Percentiles rank a stretch among this genome's conserved stretches.
phyloP scores from a whole-genome alignment of 2,329 filamentous ascomycete species.

The Dryadomyces sulphureus region DNA sequence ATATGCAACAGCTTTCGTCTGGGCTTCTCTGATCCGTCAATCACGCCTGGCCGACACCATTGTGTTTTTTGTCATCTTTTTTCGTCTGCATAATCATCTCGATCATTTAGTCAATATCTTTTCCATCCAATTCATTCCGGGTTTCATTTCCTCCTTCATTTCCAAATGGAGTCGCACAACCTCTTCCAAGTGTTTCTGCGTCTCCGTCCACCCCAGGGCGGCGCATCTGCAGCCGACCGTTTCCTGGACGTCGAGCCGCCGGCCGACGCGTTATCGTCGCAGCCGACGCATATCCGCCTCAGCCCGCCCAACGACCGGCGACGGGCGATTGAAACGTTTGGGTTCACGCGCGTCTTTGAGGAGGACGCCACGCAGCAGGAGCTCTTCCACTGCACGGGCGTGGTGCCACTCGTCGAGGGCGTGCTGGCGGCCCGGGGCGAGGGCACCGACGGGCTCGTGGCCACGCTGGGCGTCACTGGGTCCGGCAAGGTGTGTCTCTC shows the following conservation, averaged over 20 bases:
- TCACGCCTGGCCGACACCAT: no score
- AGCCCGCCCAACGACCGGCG: slow-evolving; percentile 76
- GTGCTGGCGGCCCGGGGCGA: slow-evolving; percentile 62
- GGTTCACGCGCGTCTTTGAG: slow-evolving; percentile 86
- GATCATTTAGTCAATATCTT: no score
- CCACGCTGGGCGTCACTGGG: slow-evolving; percentile 85
- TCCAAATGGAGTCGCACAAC: slow-evolving; percentile 28
- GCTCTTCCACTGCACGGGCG: slow-evolving; percentile 66
- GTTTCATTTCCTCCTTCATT: no score
- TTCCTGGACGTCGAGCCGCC: slow-evolving; percentile 63
- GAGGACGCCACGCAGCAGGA: slow-evolving; percentile 75
- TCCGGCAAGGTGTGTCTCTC: slow-evolving; percentile 99
- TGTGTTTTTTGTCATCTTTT: no score
- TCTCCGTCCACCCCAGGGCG: slow-evolving; percentile 50
- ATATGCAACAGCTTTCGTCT: no score
- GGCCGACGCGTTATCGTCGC: slow-evolving; percentile 18
- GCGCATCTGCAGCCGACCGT: slow-evolving; percentile 37
- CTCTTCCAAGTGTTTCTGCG: slow-evolving; percentile 90
- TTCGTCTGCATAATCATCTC: no score
- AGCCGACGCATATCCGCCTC: slow-evolving; percentile 56
- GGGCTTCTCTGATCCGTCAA: no score
- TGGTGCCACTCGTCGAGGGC: slow-evolving; percentile 63
- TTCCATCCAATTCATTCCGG: no score
- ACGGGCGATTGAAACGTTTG: slow-evolving; percentile 82
- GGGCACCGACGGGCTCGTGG: slow-evolving; percentile 76